Base-by-base conservation (phyloP, 2,329 filamentous ascomycete genomes). In the Rosellinia necatrix region DNA sequence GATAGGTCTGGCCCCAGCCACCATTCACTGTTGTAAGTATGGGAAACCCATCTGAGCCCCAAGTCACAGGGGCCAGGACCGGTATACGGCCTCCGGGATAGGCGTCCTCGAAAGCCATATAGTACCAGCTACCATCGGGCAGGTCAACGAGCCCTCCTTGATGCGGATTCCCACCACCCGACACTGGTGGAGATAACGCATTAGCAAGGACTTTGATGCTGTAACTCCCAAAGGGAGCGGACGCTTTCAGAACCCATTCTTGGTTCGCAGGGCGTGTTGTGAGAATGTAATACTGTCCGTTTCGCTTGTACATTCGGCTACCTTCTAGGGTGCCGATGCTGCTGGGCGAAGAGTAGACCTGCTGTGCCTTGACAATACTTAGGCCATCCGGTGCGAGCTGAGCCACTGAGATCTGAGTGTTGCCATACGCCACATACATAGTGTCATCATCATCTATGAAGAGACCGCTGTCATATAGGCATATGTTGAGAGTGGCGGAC, bases 11-110 rank as follows among this genome's bases (percentile, higher is more conserved):
- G 1, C 77, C 78, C 80, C 82, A 85, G 21, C 70, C 72, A 2
- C 76, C 76, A 55, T 76, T 74, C 1, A 73, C 70, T 0, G 71
- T 71, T 2, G 67, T 72, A 0, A 83, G 59, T 6, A 64, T 49
- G 0, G 83, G 83, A 65, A 75, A 86, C 1, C 81, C 81, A 44
- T 85, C 79, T 0, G 64, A 60, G 2, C 72, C 75, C 77, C 79
- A 86, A 0, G 67, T 76, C 1, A 86, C 65, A 0, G 82, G 82
- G 0, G 83, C 82, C 3, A 84, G 69, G 1, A 84, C 80, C 0
- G 84, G 84, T 9, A 84, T 76, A 19, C 82, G 76, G 0, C 83
- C 84, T 3, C 75, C 78, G 0, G 84, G 83, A 56, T 83, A 86
- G 0, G 76, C 74, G 65, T 80, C 79, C 3, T 78, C 71, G 65